Conservation (phyloP, 1,284 basidiomycete genomes). For the Marasmius sp. region DNA sequence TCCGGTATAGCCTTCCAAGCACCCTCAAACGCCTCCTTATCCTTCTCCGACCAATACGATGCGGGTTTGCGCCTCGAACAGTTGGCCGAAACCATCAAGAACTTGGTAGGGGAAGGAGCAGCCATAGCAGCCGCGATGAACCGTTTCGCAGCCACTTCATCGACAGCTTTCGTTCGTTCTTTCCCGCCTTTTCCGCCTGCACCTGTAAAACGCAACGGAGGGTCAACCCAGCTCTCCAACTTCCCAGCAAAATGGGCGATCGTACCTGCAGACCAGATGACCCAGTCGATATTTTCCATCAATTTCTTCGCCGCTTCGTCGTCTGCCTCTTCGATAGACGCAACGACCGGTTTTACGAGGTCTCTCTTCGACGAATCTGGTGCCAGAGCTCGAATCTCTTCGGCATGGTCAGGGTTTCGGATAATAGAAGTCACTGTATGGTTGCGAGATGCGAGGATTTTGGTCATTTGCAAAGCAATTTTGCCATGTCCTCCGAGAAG, state of each 20-base stretch:
- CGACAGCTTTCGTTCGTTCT: conserved; percentile 2
- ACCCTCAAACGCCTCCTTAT: background rate
- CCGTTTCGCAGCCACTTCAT: conserved; percentile 1
- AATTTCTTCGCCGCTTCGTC: background rate
- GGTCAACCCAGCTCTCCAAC: background rate
- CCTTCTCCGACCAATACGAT: background rate
- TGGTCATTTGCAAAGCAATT: background rate
- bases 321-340: conserved; percentile 1
- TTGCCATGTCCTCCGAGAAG: conserved; percentile 1
- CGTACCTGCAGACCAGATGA: conserved; percentile 1
- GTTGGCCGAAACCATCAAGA: background rate
- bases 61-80: background rate
- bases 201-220: background rate
- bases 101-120: background rate
- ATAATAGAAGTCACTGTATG: conserved; percentile 7
- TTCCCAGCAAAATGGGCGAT: background rate
- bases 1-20: background rate
- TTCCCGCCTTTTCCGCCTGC: conserved; percentile 1
- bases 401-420: conserved; percentile 3
- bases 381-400: conserved; percentile 2
- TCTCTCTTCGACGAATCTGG: background rate
- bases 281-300: conserved; percentile 1
- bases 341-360: background rate
- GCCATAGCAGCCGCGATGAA: background rate
- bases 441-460: background rate